phyloP scores from a whole-genome alignment of 176 grass and related monocot genomes.

The Bolboschoenus planiculmis region DNA sequence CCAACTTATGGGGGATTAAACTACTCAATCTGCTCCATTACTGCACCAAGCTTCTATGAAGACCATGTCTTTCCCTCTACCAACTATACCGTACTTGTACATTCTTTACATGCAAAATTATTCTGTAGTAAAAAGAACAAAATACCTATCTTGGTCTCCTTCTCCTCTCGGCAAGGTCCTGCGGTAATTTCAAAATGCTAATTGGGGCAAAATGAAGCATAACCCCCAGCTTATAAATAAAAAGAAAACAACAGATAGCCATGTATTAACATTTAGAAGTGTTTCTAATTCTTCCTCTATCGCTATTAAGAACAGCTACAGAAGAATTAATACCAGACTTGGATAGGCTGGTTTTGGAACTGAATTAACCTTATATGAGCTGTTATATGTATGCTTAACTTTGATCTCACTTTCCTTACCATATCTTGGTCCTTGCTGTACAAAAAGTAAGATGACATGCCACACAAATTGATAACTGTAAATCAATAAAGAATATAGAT shows the following conservation, averaged over 20 bases:
- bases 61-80: neutral
- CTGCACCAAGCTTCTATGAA: neutral
- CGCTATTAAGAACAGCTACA: no score
- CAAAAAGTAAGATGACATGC: no score
- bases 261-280: neutral
- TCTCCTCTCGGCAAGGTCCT: neutral
- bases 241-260: neutral
- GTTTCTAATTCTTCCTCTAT: neutral
- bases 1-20: neutral
- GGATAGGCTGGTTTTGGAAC: no score
- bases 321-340: no score
- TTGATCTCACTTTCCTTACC: no score
- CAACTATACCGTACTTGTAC: neutral
- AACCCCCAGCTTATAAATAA: neutral
- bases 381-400: no score
- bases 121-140: neutral
- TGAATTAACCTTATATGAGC: no score
- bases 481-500: no score
- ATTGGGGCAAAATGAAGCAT: neutral
- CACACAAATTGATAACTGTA: no score
- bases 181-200: no score
- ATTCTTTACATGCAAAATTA: neutral
- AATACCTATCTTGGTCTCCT: neutral
- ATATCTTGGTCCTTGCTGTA: no score
- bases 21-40: neutral